Percentiles rank a stretch among this genome's conserved stretches.
Evolutionary conservation across 2,329 filamentous ascomycete species (phyloP).

Genomic region (Pseudofabraea citricarpa): DNA sequence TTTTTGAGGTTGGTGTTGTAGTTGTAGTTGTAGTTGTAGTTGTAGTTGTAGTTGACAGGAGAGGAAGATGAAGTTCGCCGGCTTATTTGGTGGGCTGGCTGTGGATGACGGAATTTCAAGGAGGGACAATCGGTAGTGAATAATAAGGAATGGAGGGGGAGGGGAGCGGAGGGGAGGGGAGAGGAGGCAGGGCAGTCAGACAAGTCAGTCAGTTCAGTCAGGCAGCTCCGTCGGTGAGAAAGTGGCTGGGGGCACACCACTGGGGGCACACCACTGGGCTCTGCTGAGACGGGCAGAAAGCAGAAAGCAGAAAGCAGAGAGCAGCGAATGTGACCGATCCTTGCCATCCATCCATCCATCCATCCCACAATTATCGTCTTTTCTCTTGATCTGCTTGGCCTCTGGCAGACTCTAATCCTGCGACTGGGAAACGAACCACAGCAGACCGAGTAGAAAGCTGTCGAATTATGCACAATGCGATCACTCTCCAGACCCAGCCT

Average conservation of each 20-base stretch:
- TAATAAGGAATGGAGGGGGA: not conserved
- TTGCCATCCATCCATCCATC: no score
- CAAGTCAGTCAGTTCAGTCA: not conserved
- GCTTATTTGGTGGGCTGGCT: no score
- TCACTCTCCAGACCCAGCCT: not conserved
- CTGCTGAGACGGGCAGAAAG: no score
- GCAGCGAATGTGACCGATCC: no score
- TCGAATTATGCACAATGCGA: not conserved
- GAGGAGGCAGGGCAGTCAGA: not conserved
- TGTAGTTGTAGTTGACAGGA: not conserved
- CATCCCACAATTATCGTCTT: not conserved
- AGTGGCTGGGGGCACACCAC: not conserved
- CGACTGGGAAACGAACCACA: not conserved
- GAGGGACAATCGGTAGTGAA: conserved; percentile 1
- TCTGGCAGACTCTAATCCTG: no score
- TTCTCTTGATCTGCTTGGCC: not conserved
- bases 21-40: not conserved
- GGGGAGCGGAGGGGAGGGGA: not conserved
- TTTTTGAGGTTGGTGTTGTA: no score
- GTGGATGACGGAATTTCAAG: not conserved
- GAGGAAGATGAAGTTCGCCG: no score
- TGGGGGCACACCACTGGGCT: not conserved
- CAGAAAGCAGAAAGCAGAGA: no score
- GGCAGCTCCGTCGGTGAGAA: not conserved
- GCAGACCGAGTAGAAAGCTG: not conserved